phyloP scores from a whole-genome alignment of 148 eudicot genomes.

The Arctostaphylos glauca region DNA sequence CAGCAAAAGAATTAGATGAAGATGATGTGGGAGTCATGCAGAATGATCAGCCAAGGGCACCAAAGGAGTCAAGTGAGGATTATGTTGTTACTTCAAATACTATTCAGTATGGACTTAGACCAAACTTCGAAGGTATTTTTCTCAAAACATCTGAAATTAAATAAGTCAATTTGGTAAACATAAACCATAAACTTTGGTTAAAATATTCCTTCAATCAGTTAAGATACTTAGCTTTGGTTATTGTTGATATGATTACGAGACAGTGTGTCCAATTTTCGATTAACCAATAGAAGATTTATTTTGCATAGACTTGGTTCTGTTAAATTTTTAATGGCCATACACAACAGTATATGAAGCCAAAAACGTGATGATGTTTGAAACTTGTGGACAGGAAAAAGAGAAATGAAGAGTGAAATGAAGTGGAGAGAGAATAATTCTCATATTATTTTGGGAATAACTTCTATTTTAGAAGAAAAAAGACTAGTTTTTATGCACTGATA shows the following conservation, averaged over 20 bases:
- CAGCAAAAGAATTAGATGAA: slow-evolving; percentile 23
- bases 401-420: not conserved
- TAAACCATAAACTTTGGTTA: not conserved
- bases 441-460: not conserved
- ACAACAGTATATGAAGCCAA: no score
- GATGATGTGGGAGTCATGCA: slow-evolving; percentile 16
- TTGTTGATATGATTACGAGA: not conserved
- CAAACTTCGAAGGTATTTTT: slow-evolving; percentile 60
- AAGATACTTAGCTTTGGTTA: no score
- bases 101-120: slow-evolving; percentile 62
- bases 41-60: slow-evolving; percentile 19
- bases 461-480: not conserved
- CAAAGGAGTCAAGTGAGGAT: slow-evolving; percentile 25
- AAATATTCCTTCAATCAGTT: not conserved
- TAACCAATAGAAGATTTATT: not conserved
- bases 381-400: not conserved
- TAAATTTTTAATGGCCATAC: no score
- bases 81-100: slow-evolving; percentile 26
- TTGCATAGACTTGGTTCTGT: not conserved
- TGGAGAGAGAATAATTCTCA: no score
- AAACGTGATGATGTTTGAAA: not conserved
- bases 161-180: not conserved
- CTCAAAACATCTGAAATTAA: not conserved
- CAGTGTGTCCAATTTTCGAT: no score
- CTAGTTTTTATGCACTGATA: not conserved